A percentile compares a stretch with the other conserved stretches of the same genome.
Evolutionary conservation across 2,329 filamentous ascomycete genomes (phyloP).

Genomic region (Cladosporium sp.): DNA sequence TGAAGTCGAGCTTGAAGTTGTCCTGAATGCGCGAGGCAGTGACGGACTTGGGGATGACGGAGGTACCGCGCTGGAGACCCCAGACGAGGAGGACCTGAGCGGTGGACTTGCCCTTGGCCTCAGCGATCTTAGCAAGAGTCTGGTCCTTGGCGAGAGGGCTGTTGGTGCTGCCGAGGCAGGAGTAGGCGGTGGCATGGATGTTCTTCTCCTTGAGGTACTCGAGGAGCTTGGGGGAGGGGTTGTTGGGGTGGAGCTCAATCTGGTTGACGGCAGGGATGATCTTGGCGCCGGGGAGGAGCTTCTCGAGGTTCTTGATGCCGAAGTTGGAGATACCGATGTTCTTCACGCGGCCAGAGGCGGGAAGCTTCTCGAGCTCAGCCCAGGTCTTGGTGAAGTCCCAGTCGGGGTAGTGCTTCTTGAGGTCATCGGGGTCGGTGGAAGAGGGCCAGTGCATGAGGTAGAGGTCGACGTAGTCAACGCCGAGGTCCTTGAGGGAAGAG

Average conservation of each 20-base stretch:
- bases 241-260: conserved; percentile 71
- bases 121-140: conserved; percentile 45
- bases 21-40: conserved; percentile 67
- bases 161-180: conserved; percentile 50
- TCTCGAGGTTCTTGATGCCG: conserved; percentile 52
- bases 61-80: conserved; percentile 51
- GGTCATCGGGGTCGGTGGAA: conserved; percentile 51
- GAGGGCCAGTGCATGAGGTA: conserved; percentile 52
- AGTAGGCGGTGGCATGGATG: conserved; percentile 58
- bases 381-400: conserved; percentile 62
- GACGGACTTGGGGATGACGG: conserved; percentile 55
- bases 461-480: conserved; percentile 45
- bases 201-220: conserved; percentile 53
- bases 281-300: conserved; percentile 61
- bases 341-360: conserved; percentile 62
- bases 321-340: conserved; percentile 83
- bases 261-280: conserved; percentile 61
- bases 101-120: conserved; percentile 46
- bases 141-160: conserved; percentile 45
- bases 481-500: conserved; percentile 44
- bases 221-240: conserved; percentile 58
- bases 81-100: conserved; percentile 53
- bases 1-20: conserved; percentile 75
- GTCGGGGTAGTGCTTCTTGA: conserved; percentile 69
- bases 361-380: conserved; percentile 67